These are phyloP conservation scores for Tulasnella sp. DNA, from an alignment of 768 basidiomycete genomes.

Conservation along the genomic window DNA sequence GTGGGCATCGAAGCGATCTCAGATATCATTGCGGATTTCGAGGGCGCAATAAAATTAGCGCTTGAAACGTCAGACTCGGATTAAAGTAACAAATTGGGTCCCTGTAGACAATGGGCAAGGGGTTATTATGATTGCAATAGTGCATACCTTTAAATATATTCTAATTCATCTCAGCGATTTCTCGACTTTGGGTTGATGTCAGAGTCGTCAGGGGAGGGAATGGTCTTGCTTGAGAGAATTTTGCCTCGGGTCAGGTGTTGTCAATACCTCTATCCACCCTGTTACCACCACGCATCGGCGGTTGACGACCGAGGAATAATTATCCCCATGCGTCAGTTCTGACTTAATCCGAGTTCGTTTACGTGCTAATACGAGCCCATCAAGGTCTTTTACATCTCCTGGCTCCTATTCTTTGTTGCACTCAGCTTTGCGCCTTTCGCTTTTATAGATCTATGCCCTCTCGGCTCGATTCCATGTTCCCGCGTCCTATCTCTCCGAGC, in stretches of 20 bases:
- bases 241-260: constrained; percentile 31
- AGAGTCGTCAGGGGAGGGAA: too few species aligned
- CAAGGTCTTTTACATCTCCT: too few species aligned
- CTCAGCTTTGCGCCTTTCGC: too few species aligned
- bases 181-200: too few species aligned
- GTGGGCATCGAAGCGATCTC: constrained; percentile 24
- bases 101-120: too few species aligned
- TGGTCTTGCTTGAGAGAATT: not conserved
- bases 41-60: constrained; percentile 12
- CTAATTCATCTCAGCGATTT: too few species aligned
- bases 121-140: too few species aligned
- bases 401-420: too few species aligned
- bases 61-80: not conserved
- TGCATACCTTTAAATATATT: too few species aligned
- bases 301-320: constrained; percentile 18
- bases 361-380: not conserved
- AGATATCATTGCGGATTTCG: constrained; percentile 28
- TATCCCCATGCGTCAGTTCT: constrained; percentile 20
- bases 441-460: too few species aligned
- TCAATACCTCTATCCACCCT: constrained; percentile 49
- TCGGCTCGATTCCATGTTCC: too few species aligned
- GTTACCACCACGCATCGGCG: constrained; percentile 17
- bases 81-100: not conserved
- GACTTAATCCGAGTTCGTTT: constrained; percentile 20
- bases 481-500: too few species aligned